These are phyloP conservation scores for Botryotinia narcissicola DNA, from an alignment of 2,329 filamentous ascomycete genomes.

Conservation along the genomic window DNA sequence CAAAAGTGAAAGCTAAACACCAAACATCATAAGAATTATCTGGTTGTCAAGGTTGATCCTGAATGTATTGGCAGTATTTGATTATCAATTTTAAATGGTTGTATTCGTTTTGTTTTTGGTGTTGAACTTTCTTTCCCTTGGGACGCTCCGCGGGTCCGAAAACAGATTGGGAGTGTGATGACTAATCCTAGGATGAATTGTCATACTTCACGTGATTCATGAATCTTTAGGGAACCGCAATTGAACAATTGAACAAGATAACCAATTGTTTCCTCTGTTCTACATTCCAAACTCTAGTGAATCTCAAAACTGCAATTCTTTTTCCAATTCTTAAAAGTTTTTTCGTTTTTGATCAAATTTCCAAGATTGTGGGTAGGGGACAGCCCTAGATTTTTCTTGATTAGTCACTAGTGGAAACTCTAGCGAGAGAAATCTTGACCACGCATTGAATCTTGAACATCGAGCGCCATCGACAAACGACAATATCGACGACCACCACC, in stretches of 20 bases:
- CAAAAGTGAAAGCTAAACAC: not conserved
- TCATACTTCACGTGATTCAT: not conserved
- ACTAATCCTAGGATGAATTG: not conserved
- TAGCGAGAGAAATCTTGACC: constrained; percentile 1
- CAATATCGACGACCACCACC: constrained; percentile 37
- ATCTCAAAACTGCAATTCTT: not conserved
- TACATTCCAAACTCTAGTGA: not conserved
- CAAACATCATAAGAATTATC: not conserved
- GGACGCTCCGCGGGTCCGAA: not conserved
- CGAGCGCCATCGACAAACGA: constrained; percentile 29
- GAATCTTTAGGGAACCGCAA: not conserved
- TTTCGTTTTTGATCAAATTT: not conserved
- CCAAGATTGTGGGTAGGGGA: not conserved
- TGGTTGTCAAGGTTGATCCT: not conserved
- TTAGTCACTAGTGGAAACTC: constrained; percentile 1
- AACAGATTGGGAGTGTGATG: not conserved
- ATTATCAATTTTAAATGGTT: not conserved
- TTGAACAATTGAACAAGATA: not conserved
- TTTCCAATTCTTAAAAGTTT: not conserved
- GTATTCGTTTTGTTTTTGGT: not conserved
- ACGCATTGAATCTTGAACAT: constrained; percentile 1
- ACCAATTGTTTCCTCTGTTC: not conserved
- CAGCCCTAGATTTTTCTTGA: constrained; percentile 1
- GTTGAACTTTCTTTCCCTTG: not conserved
- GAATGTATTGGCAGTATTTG: not conserved